Percentiles rank a stretch among this genome's conserved stretches.
Evolutionary conservation across 345 rosid genomes (phyloP).

Genomic region (Schrenkiella parvula): DNA sequence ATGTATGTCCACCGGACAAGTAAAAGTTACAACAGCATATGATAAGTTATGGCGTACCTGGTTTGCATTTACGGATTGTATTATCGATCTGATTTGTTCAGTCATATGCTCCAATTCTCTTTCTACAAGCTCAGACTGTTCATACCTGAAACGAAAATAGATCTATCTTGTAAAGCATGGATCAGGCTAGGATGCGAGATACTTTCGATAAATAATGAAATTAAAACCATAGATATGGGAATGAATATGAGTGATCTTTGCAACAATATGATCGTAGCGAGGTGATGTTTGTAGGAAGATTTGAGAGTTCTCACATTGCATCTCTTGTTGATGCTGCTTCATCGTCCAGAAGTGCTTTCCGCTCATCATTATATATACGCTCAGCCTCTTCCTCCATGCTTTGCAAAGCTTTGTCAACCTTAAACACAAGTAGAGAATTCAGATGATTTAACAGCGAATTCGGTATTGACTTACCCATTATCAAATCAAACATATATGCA

Average conservation of each 20-base stretch:
- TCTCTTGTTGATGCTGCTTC: constrained; percentile 97
- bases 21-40: neutral
- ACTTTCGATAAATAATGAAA: neutral
- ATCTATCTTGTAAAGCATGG: neutral
- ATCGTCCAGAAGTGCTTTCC: constrained; percentile 70
- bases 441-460: neutral
- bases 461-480: neutral
- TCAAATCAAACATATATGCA: neutral
- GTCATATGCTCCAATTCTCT: constrained; percentile 95
- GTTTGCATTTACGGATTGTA: constrained; percentile 72
- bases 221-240: neutral
- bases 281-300: neutral
- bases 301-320: constrained; percentile 70
- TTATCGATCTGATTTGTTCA: constrained; percentile 81
- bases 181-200: neutral
- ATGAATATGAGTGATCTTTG: neutral
- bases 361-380: constrained; percentile 85
- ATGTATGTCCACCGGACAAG: neutral
- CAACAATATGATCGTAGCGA: neutral
- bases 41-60: constrained; percentile 40
- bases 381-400: constrained; percentile 96
- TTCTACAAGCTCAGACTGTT: constrained; percentile 84
- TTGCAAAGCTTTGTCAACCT: constrained; percentile 90
- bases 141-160: constrained; percentile 59
- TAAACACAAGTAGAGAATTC: neutral